Evolutionary conservation across 306 rosid genomes (phyloP).

Genomic region (Sechiopsis laciniata): DNA sequence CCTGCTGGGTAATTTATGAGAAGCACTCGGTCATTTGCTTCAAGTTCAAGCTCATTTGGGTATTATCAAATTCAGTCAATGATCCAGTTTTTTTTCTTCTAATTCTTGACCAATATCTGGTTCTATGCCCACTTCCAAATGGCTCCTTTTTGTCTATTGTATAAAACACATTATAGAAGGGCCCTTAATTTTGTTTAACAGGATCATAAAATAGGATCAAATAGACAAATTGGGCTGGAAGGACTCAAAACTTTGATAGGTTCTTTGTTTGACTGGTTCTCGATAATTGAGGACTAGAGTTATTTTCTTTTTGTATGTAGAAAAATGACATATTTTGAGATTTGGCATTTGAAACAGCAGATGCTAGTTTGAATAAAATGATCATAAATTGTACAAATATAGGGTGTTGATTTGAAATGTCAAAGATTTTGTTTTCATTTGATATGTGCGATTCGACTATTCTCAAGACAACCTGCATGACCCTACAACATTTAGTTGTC

Average conservation of each 20-base stretch:
- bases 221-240: background rate
- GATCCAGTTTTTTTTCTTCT: background rate
- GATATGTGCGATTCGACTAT: too few relatives aligned
- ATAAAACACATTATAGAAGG: background rate
- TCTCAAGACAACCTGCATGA: too few relatives aligned
- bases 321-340: background rate
- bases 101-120: background rate
- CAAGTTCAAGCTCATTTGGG: constrained; percentile 12
- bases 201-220: background rate
- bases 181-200: background rate
- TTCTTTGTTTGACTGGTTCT: background rate
- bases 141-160: background rate
- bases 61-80: constrained; percentile 9
- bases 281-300: background rate
- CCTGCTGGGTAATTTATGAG: background rate
- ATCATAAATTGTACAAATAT: background rate
- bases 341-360: background rate
- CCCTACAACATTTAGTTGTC: too few relatives aligned
- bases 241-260: background rate
- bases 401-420: background rate
- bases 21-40: background rate
- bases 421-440: too few relatives aligned
- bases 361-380: constrained; percentile 11
- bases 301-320: background rate
- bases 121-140: background rate